phyloP scores from a whole-genome alignment of 345 rosid genomes.

The Euphorbia tirucalli region DNA sequence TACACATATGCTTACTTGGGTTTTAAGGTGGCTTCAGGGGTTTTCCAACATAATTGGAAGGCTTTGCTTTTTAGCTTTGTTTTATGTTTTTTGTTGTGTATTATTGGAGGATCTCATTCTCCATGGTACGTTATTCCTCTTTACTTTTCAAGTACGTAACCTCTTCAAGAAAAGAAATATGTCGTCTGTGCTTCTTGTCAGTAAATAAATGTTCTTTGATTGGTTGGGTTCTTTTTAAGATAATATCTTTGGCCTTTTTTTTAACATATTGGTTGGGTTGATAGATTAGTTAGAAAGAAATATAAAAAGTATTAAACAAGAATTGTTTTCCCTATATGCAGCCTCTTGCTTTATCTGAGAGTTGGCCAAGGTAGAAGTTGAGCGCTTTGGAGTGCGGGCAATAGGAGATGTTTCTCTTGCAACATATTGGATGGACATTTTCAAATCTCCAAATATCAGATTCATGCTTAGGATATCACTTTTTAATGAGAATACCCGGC shows the following conservation, averaged over 20 bases:
- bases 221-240: not conserved
- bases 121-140: not conserved
- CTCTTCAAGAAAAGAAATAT: not conserved
- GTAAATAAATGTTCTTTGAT: not conserved
- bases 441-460: not conserved
- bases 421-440: conserved; percentile 1
- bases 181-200: not conserved
- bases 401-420: conserved; percentile 12
- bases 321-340: conserved; percentile 10
- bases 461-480: not conserved
- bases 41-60: not conserved
- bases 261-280: not conserved
- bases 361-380: conserved; percentile 4
- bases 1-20: not conserved
- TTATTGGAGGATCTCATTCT: not conserved
- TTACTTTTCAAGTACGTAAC: not conserved
- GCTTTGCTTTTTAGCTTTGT: not conserved
- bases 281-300: not conserved
- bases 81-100: not conserved
- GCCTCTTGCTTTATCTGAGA: conserved; percentile 19
- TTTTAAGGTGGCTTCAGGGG: not conserved
- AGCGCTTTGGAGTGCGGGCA: conserved; percentile 5
- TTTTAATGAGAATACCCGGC: not conserved
- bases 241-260: not conserved
- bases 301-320: not conserved